Evolutionary conservation across 108 stramenopile genomes (phyloP).

Genomic region (Pseudonitzschia delicatissima): DNA sequence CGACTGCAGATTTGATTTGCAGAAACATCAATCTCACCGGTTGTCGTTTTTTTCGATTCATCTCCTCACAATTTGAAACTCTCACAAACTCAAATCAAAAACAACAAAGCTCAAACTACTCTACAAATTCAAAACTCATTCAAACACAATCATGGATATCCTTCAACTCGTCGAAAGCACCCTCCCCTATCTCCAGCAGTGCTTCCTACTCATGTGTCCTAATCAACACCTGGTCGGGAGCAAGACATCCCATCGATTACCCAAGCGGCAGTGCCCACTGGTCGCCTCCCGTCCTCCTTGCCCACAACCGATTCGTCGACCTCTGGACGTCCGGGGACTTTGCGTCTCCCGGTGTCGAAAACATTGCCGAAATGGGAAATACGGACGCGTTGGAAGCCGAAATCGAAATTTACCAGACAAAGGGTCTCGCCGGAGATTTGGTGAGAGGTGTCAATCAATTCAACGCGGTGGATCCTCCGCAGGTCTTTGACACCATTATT

Average conservation of each 20-base stretch:
- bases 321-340: slow-evolving; percentile 3
- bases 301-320: neutral
- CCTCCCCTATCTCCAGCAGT: too few species aligned
- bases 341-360: slow-evolving; percentile 9
- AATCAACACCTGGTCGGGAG: neutral
- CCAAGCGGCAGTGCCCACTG: neutral
- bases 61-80: too few species aligned
- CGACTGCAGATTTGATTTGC: too few species aligned
- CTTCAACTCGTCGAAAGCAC: too few species aligned
- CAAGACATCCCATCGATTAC: neutral
- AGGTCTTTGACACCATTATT: neutral
- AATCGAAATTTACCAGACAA: neutral
- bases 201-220: neutral
- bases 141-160: too few species aligned
- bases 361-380: slow-evolving; percentile 1
- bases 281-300: slow-evolving; percentile 1
- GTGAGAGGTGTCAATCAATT: neutral
- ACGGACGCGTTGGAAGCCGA: neutral
- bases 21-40: too few species aligned
- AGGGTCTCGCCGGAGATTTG: neutral
- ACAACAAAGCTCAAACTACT: too few species aligned
- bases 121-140: too few species aligned
- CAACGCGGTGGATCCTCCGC: neutral
- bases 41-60: too few species aligned
- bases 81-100: too few species aligned